Conservation (phyloP, 2,329 filamentous ascomycete species). For the Cryphonectria radicalis region DNA sequence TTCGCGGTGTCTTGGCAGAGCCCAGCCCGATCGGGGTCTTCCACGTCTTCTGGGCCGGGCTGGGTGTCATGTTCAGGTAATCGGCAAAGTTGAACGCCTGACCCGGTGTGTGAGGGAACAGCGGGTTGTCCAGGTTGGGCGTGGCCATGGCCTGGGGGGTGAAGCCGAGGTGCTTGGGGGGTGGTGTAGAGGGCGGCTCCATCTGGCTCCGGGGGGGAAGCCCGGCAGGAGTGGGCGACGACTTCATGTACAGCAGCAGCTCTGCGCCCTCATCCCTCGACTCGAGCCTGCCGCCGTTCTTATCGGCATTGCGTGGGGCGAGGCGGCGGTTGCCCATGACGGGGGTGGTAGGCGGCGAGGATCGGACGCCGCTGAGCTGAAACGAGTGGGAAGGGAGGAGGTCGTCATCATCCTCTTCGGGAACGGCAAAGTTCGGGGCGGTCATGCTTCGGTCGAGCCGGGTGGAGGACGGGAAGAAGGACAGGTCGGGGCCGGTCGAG, state of each 20-base stretch:
- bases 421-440: slow-evolving; percentile 64
- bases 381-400: slow-evolving; percentile 79
- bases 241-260: slow-evolving; percentile 81
- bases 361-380: slow-evolving; percentile 60
- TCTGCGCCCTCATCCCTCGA: slow-evolving; percentile 80
- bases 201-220: slow-evolving; percentile 57
- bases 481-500: slow-evolving; percentile 71
- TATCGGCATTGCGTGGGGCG: slow-evolving; percentile 52
- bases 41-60: slow-evolving; percentile 88
- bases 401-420: slow-evolving; percentile 81
- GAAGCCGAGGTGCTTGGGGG: slow-evolving; percentile 70
- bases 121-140: slow-evolving; percentile 67
- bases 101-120: slow-evolving; percentile 77
- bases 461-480: slow-evolving; percentile 75
- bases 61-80: slow-evolving; percentile 96
- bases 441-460: slow-evolving; percentile 68
- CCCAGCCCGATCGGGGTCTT: slow-evolving; percentile 71
- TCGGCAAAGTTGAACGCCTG: slow-evolving; percentile 91
- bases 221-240: slow-evolving; percentile 85
- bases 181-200: slow-evolving; percentile 77
- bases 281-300: slow-evolving; percentile 43
- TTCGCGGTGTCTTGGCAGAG: slow-evolving; percentile 59
- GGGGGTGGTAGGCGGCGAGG: slow-evolving; percentile 83
- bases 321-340: slow-evolving; percentile 63
- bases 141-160: slow-evolving; percentile 91